Base-by-base conservation (phyloP, 2,329 filamentous ascomycete species). In the Colletotrichum sidae region DNA sequence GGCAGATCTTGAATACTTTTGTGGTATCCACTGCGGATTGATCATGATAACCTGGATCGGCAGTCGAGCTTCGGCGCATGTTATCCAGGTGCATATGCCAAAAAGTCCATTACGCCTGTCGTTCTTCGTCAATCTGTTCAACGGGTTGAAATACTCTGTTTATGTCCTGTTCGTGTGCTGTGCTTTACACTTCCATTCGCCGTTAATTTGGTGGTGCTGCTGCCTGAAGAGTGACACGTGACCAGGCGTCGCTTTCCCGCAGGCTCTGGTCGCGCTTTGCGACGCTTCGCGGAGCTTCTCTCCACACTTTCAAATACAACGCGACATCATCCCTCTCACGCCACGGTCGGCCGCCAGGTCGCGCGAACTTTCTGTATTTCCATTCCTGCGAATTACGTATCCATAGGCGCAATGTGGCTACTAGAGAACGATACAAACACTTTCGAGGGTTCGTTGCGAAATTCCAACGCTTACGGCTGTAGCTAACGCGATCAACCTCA, bases 341-440 rank as follows among this genome's bases (percentile, higher is more conserved):
- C 33, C 56, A 17, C 15, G 33, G 35, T 11, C 35, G 17, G 49
- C 10, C 35, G 38, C 8, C 51, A 2, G 17, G 33, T 39, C 57
- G 33, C 52, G 56, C 46, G 55, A 50, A 38, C n/a, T 39, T 42
- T 49, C 12, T 58, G 54, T 45, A 44, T 15, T 9, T 13, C 17
- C 11, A 17, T 5, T 33, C 10, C 35, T 13, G 49, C 15, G 39
- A 37, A 45, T n/a, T 17, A 25, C 25, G 25, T 25, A 10, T 15
- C 12, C 15, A 42, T 7, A 37, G 9, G 25, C 17, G 50, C n/a
- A 57, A 91, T 91, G 89, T 91, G 89, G 89, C 82, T 90, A 64
- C 77, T 91, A 52, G 86, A 89, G 71, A 86, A 84, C 71, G 81
- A 86, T 45, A 83, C 81, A 59, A 80, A 85, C 65, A 79, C 84